A percentile compares a stretch with the other conserved stretches of the same genome.
These are phyloP conservation scores for Mortierella claussenii DNA, from an alignment of 192 early-diverging fungal genomes.

Conservation along the genomic window DNA sequence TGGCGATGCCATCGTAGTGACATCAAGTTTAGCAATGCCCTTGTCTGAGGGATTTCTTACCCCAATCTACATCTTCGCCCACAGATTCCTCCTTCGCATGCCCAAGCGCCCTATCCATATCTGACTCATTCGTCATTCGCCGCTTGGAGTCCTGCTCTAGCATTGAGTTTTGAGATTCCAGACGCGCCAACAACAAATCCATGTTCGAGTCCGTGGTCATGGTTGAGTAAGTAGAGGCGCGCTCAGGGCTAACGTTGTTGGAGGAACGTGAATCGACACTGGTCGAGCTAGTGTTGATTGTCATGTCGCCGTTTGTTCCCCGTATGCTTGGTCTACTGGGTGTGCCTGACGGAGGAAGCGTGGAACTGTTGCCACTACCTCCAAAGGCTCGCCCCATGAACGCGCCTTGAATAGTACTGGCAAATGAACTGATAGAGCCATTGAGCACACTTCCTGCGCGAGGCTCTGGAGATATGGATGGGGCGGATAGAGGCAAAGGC, in stretches of 20 bases:
- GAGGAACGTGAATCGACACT: constrained; percentile 24
- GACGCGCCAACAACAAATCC: constrained; percentile 68
- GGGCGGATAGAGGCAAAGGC: neutral
- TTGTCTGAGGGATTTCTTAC: too few relatives aligned
- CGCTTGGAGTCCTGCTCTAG: constrained; percentile 65
- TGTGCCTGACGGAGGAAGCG: constrained; percentile 3
- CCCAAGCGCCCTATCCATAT: constrained; percentile 55
- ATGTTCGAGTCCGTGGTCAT: constrained; percentile 61
- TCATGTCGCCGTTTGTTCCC: constrained; percentile 16
- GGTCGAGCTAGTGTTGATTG: constrained; percentile 8
- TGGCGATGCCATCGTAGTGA: too few relatives aligned
- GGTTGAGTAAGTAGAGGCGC: constrained; percentile 43
- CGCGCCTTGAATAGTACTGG: constrained; percentile 39
- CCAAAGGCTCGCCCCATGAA: constrained; percentile 42
- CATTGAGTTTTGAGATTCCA: constrained; percentile 74
- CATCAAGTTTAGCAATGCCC: too few relatives aligned
- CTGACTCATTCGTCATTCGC: constrained; percentile 52
- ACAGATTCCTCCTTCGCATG: constrained; percentile 48
- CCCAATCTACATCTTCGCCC: constrained; percentile 78
- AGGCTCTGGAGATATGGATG: constrained; percentile 8
- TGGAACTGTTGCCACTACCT: neutral
- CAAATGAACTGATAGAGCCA: constrained; percentile 43
- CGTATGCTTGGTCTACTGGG: constrained; percentile 33
- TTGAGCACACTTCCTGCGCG: constrained; percentile 9
- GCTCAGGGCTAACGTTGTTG: constrained; percentile 34